A percentile compares a stretch with the other conserved stretches of the same genome.
phyloP scores from a whole-genome alignment of 2,329 filamentous ascomycete genomes.

The Furcasterigmium sp. region DNA sequence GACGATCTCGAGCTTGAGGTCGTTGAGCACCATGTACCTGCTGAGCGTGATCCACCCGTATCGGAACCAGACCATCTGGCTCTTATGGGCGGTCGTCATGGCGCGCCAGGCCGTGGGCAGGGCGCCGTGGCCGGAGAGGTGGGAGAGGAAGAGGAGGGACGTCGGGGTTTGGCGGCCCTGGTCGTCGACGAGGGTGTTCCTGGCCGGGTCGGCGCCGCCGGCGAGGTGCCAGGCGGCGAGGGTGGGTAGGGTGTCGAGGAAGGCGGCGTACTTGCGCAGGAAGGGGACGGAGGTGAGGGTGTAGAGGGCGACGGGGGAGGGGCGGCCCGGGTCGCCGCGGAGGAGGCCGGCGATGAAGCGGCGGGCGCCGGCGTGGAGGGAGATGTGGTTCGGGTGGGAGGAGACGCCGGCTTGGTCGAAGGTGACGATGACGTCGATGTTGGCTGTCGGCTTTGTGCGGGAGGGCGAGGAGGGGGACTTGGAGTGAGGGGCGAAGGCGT shows the following conservation, averaged over 20 bases:
- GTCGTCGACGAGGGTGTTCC: conserved; percentile 5
- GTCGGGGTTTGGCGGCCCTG: conserved; percentile 42
- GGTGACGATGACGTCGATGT: conserved; percentile 80
- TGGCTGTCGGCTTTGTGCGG: conserved; percentile 34
- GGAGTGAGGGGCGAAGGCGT: conserved; percentile 67
- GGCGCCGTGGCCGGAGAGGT: conserved; percentile 53
- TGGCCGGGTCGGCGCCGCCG: conserved; percentile 15
- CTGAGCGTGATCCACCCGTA: conserved; percentile 92
- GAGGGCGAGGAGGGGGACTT: conserved; percentile 25
- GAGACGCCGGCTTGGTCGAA: conserved; percentile 84
- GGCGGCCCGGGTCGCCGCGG: conserved; percentile 57
- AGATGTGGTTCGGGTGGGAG: conserved; percentile 88
- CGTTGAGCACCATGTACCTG: conserved; percentile 94
- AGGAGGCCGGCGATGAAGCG: conserved; percentile 65
- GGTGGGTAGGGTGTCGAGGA: conserved; percentile 73
- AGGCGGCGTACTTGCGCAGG: conserved; percentile 72
- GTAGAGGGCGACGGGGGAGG: conserved; percentile 77
- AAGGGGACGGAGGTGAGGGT: conserved; percentile 71
- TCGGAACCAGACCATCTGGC: conserved; percentile 98
- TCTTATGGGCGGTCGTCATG: conserved; percentile 86
- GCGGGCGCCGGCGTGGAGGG: conserved; percentile 76
- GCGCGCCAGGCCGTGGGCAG: conserved; percentile 64
- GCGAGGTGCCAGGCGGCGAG: conserved; percentile 50
- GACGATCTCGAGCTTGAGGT: conserved; percentile 56
- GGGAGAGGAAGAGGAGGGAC: conserved; percentile 67